These are phyloP conservation scores for Butyriboletus regius DNA, from an alignment of 1,284 basidiomycete species.

Conservation along the genomic window DNA sequence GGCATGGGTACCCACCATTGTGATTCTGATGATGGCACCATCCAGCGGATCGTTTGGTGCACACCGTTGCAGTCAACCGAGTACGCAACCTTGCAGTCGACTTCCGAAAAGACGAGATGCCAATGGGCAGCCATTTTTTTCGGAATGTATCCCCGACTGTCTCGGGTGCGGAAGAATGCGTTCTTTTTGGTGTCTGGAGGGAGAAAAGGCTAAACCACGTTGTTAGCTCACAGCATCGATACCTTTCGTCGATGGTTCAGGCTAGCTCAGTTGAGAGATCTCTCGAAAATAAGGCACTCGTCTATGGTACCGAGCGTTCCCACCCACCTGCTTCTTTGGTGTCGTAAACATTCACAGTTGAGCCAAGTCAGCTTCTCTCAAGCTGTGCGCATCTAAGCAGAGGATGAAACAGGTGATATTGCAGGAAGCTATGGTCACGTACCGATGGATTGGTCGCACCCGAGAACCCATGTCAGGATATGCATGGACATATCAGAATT, in stretches of 20 bases:
- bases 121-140: not conserved
- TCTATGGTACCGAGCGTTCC: not conserved
- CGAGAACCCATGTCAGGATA: slow-evolving; percentile 12
- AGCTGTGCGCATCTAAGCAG: slow-evolving; percentile 6
- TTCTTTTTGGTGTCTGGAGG: not conserved
- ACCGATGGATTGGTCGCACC: slow-evolving; percentile 4
- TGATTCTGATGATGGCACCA: not conserved
- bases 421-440: slow-evolving; percentile 8
- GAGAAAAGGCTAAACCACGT: slow-evolving; percentile 26
- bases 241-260: not conserved
- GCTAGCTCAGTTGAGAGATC: not conserved
- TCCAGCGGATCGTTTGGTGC: not conserved
- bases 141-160: not conserved
- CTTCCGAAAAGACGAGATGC: not conserved
- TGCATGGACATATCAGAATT: slow-evolving; percentile 10
- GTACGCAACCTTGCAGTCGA: not conserved
- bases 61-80: not conserved
- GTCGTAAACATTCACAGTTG: slow-evolving; percentile 11
- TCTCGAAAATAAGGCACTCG: not conserved
- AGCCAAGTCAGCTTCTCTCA: slow-evolving; percentile 4
- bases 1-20: not conserved
- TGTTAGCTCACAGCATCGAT: slow-evolving; percentile 2
- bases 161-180: not conserved
- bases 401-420: slow-evolving; percentile 21
- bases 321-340: slow-evolving; percentile 11